A percentile compares a stretch with the other conserved stretches of the same genome.
Conservation (phyloP, 306 rosid genomes). For the Echinosophora koreensis region DNA sequence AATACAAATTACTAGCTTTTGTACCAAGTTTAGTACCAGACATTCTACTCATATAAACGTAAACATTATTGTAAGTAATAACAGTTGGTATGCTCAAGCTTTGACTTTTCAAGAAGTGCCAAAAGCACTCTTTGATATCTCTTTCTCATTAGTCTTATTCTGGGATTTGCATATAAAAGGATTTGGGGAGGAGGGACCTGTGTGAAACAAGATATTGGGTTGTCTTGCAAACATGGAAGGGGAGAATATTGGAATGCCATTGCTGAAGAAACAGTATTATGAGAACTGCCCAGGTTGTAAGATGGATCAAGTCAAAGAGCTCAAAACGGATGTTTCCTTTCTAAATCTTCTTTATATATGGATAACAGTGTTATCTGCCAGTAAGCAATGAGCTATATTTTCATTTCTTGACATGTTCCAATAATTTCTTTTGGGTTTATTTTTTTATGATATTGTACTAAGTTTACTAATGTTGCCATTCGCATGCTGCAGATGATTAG, state of each 20-base stretch:
- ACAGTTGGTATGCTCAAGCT: neutral
- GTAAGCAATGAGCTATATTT: slow-evolving; percentile 46
- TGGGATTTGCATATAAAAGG: neutral
- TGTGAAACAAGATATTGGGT: too few relatives aligned
- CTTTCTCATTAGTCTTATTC: neutral
- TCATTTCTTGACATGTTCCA: too few relatives aligned
- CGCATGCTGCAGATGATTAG: too few relatives aligned
- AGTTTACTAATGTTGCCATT: neutral
- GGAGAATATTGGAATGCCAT: slow-evolving; percentile 40
- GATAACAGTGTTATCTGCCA: slow-evolving; percentile 60
- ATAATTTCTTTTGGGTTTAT: too few relatives aligned
- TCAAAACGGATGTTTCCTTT: slow-evolving; percentile 55
- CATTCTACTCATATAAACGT: too few relatives aligned
- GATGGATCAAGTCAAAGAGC: slow-evolving; percentile 60
- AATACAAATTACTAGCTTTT: too few relatives aligned
- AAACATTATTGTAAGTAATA: too few relatives aligned
- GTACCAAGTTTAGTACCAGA: too few relatives aligned
- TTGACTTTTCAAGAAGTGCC: too few relatives aligned
- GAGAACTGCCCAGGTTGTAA: slow-evolving; percentile 87
- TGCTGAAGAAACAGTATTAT: slow-evolving; percentile 61
- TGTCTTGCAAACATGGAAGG: slow-evolving; percentile 55
- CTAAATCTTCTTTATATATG: slow-evolving; percentile 53
- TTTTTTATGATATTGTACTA: neutral
- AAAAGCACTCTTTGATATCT: too few relatives aligned
- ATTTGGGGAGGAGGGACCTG: neutral